Evolutionary conservation across 2,329 filamentous ascomycete genomes (phyloP).

Genomic region (Exophiala sp.): DNA sequence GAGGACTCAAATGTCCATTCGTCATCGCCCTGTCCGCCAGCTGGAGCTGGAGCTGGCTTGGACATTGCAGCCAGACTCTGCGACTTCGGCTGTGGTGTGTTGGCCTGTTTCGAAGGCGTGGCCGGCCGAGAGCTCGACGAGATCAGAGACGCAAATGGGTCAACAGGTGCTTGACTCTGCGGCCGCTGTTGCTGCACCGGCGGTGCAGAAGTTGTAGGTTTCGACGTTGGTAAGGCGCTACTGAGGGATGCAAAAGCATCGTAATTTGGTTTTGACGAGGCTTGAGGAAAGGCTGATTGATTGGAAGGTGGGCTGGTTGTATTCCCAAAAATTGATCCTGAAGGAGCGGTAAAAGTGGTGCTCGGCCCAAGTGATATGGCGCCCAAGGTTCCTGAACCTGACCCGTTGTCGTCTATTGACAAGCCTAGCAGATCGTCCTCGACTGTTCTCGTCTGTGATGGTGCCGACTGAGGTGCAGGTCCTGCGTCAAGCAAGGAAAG

Average conservation of each 20-base stretch:
- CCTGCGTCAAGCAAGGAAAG: conserved; percentile 37
- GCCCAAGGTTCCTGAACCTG: conserved; percentile 63
- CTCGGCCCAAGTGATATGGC: conserved; percentile 80
- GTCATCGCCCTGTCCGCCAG: conserved; percentile 61
- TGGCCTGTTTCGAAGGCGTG: conserved; percentile 35
- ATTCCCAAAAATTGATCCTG: conserved; percentile 20
- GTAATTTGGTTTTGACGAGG: conserved; percentile 51
- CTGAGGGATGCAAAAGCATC: conserved; percentile 56
- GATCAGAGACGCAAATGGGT: conserved; percentile 60
- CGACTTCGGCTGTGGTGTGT: conserved; percentile 30
- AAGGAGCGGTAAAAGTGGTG: conserved; percentile 40
- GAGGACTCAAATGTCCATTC: conserved; percentile 94
- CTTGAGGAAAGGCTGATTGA: conserved; percentile 39
- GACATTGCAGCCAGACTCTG: conserved; percentile 11
- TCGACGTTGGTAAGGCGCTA: conserved; percentile 46
- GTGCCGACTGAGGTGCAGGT: conserved; percentile 40
- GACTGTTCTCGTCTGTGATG: conserved; percentile 60
- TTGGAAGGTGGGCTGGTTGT: conserved; percentile 24
- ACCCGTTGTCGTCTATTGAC: conserved; percentile 69
- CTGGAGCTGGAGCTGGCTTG: conserved; percentile 19
- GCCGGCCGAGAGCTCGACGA: conserved; percentile 51
- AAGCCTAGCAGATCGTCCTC: conserved; percentile 90
- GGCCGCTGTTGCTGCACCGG: conserved; percentile 38
- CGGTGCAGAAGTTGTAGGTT: conserved; percentile 49
- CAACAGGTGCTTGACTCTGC: conserved; percentile 42